These are phyloP conservation scores for Phytophthora nicotianae DNA, from an alignment of 352 stramenopile genomes.

Conservation along the genomic window DNA sequence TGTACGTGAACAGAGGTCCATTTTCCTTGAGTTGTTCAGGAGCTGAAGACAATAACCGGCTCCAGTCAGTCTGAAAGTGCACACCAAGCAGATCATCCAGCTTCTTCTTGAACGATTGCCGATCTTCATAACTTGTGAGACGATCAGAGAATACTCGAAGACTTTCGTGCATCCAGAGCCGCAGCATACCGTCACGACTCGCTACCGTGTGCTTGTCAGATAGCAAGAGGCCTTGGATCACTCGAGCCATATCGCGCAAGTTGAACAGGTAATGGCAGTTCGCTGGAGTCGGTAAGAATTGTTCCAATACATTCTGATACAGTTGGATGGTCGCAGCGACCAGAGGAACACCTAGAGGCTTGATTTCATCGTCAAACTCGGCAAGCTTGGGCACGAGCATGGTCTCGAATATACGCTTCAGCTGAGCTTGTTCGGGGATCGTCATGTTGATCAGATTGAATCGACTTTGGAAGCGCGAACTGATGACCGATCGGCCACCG, in stretches of 20 bases:
- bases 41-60: conserved; percentile 52
- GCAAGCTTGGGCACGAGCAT: conserved; percentile 87
- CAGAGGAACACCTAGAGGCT: conserved; percentile 69
- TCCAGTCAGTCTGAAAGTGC: conserved; percentile 85
- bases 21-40: conserved; percentile 81
- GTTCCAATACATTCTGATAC: conserved; percentile 84
- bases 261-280: conserved; percentile 93
- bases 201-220: conserved; percentile 77
- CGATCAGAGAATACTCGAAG: conserved; percentile 91
- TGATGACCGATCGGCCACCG: conserved; percentile 90
- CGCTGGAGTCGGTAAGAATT: conserved; percentile 87
- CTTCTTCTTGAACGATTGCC: conserved; percentile 89
- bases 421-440: conserved; percentile 80
- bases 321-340: conserved; percentile 87
- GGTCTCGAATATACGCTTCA: conserved; percentile 90
- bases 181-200: conserved; percentile 71
- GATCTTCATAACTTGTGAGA: conserved; percentile 89
- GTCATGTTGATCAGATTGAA: conserved; percentile 94
- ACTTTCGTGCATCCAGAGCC: conserved; percentile 92
- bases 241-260: conserved; percentile 88
- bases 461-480: conserved; percentile 88
- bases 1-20: conserved; percentile 81
- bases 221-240: conserved; percentile 84
- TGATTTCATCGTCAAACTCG: conserved; percentile 91
- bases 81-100: conserved; percentile 77